Base-by-base conservation (phyloP, 1,139 yeast genomes). In the Suzukiozyma palmioleophila region DNA sequence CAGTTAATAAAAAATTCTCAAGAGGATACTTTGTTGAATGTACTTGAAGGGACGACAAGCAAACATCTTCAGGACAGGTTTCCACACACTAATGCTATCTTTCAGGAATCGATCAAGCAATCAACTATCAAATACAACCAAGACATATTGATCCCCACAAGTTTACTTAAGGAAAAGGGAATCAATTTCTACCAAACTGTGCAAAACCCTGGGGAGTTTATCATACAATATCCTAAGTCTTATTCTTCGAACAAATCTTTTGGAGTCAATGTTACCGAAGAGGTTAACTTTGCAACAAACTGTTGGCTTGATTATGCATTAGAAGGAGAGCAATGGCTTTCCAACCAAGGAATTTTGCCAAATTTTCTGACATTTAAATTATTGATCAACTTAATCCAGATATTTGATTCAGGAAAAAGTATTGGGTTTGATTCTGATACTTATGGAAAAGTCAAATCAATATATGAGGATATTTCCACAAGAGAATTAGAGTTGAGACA, bases 121-220 rank as follows among this genome's bases (percentile, higher is more conserved):
- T 43, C 40, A 10, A 35, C 38, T 3, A 36, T 51, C 11, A 45
- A 43, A 22, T 48, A 45, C 11, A 66, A 73, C 44, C 71, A 65
- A 43, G 78, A 73, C 35, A 52, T 64, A 27, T 54, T 73, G 41
- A 60, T 82, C 8, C 64, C 78, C 0, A 84, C 87, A 0, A 61
- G 64, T 15, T 47, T 65, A 18, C 56, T 83, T n/a, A 47, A 52
- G n/a, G 57, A 61, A 21, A 50, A 66, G 34, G 81, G 79, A 0
- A 79, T 83, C 15, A 60, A 54, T 7, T 73, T 64, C 27, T 63
- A 66, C 34, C 68, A 73, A 6, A 60, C 76, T 0, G 52, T 69
- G 11, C 89, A 83, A 54, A 64, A 63, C 28, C 79, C 83, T 0
- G 86, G 87, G 0, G 84, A 83, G 35, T 68, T 70, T 43, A 60